A percentile compares a stretch with the other conserved stretches of the same genome.
phyloP scores from a whole-genome alignment of 2,329 filamentous ascomycete species.

The Basipetospora sp. region DNA sequence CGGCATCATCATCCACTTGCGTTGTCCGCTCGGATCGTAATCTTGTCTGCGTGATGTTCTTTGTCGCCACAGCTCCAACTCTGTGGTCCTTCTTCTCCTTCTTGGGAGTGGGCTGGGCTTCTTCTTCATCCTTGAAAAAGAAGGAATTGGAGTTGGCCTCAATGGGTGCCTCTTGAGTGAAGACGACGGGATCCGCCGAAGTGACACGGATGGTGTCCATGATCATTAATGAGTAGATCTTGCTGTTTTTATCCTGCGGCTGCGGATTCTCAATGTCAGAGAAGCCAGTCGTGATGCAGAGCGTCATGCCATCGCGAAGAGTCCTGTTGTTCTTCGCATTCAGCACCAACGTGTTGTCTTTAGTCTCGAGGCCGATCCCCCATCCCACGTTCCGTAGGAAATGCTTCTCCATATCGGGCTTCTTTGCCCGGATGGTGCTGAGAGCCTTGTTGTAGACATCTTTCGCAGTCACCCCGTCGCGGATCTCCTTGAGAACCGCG shows the following conservation, averaged over 20 bases:
- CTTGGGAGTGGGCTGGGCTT: constrained; percentile 71
- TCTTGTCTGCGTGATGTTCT: constrained; percentile 89
- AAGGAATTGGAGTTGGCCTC: constrained; percentile 92
- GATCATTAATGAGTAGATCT: constrained; percentile 75
- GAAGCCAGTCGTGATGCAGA: constrained; percentile 80
- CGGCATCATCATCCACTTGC: constrained; percentile 77
- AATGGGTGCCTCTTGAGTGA: constrained; percentile 82
- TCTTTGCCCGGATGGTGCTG: constrained; percentile 67
- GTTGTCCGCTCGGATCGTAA: constrained; percentile 81
- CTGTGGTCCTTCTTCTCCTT: constrained; percentile 76
- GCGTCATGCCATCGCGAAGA: constrained; percentile 92
- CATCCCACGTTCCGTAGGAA: constrained; percentile 86
- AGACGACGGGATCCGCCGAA: constrained; percentile 63
- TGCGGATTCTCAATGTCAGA: constrained; percentile 76
- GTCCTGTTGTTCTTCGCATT: constrained; percentile 73
- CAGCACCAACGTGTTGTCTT: constrained; percentile 67
- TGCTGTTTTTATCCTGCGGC: constrained; percentile 78
- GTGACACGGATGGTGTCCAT: constrained; percentile 88
- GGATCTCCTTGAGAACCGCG: constrained; percentile 75
- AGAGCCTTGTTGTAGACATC: constrained; percentile 86
- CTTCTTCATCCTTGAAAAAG: constrained; percentile 95
- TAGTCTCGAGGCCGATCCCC: constrained; percentile 82
- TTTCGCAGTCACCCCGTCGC: constrained; percentile 72
- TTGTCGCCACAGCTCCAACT: constrained; percentile 76
- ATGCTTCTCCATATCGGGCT: constrained; percentile 87